Evolutionary conservation across 768 basidiomycete genomes (phyloP).

Genomic region (Lactarius tabidus): DNA sequence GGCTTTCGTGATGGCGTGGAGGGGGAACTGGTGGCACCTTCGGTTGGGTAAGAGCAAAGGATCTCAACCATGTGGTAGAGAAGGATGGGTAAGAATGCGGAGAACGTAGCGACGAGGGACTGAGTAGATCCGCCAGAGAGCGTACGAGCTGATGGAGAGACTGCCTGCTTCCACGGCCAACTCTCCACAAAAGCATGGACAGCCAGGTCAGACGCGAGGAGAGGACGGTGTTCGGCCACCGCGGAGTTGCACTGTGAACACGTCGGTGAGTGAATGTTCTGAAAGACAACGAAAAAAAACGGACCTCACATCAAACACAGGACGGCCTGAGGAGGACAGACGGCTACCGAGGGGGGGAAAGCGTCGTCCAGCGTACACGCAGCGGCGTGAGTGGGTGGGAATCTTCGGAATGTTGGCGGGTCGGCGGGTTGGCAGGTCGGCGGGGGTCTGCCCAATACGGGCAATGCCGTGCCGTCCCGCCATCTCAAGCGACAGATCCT

Average conservation of each 20-base stretch:
- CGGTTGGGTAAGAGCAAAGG: slow-evolving; percentile 11
- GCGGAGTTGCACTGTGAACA: slow-evolving; percentile 30
- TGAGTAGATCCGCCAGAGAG: slow-evolving; percentile 28
- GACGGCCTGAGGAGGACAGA: neutral
- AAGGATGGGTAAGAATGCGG: slow-evolving; percentile 16
- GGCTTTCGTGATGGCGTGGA: slow-evolving; percentile 6
- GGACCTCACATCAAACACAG: slow-evolving; percentile 20
- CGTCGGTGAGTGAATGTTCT: slow-evolving; percentile 4
- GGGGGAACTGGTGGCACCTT: slow-evolving; percentile 3
- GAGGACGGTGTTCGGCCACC: slow-evolving; percentile 35
- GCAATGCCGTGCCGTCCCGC: neutral
- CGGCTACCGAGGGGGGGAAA: neutral
- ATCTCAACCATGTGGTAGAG: slow-evolving; percentile 29
- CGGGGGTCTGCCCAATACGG: neutral
- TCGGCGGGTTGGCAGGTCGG: neutral
- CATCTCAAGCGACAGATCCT: slow-evolving; percentile 8
- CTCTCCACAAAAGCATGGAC: slow-evolving; percentile 76
- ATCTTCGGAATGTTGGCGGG: neutral
- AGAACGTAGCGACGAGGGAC: slow-evolving; percentile 25
- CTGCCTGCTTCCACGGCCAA: slow-evolving; percentile 49
- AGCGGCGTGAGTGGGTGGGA: neutral
- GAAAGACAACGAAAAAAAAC: slow-evolving; percentile 10
- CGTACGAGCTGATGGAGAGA: slow-evolving; percentile 37
- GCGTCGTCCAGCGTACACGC: neutral
- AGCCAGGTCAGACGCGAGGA: slow-evolving; percentile 42